Conservation (phyloP, 1,284 basidiomycete genomes). For the Trichosporon asahii region DNA sequence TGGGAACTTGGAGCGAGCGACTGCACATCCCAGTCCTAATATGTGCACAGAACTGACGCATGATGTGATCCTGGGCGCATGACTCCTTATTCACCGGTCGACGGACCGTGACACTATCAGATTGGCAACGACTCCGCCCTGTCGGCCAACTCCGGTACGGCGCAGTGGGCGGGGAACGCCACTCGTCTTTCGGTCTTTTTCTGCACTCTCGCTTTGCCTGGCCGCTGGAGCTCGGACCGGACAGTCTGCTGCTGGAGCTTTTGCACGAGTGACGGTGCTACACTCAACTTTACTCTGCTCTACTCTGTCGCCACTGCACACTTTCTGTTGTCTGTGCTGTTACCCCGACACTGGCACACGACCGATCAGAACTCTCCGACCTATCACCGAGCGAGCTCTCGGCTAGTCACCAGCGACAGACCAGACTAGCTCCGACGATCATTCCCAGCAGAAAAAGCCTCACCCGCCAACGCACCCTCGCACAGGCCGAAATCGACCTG, state of each 20-base stretch:
- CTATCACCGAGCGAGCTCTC: not conserved
- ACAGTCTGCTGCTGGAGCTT: not conserved
- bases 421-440: not conserved
- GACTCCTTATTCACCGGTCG: not conserved
- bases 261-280: not conserved
- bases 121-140: not conserved
- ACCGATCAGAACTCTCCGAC: not conserved
- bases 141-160: slow-evolving; percentile 2
- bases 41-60: not conserved
- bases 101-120: not conserved
- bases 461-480: not conserved
- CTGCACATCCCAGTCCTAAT: not conserved
- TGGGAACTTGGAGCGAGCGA: not conserved
- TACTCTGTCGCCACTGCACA: not conserved
- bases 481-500: not conserved
- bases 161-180: not conserved
- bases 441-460: not conserved
- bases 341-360: not conserved
- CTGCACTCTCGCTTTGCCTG: not conserved
- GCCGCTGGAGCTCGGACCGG: not conserved
- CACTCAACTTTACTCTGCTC: not conserved
- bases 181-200: slow-evolving; percentile 10
- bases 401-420: not conserved
- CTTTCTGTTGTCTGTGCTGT: not conserved
- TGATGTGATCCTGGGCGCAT: not conserved